These are phyloP conservation scores for Lenzites betulinus DNA, from an alignment of 768 basidiomycete species.

Conservation along the genomic window DNA sequence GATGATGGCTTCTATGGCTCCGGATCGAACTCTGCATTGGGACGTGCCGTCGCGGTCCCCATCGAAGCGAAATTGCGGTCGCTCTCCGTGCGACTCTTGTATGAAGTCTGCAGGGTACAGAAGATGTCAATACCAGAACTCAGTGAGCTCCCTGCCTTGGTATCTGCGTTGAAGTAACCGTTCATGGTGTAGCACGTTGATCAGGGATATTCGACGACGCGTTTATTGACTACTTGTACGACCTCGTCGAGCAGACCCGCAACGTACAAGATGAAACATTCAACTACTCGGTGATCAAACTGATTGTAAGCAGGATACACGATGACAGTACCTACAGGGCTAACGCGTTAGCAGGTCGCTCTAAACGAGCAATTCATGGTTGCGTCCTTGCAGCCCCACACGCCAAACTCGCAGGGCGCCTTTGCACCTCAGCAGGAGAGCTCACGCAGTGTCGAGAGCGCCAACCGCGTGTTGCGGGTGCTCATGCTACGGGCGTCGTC, in stretches of 20 bases:
- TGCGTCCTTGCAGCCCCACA: conserved; percentile 51
- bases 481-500: conserved; percentile 81
- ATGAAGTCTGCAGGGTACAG: conserved; percentile 93
- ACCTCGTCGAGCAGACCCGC: conserved; percentile 90
- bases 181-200: background rate
- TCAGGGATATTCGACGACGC: conserved; percentile 79
- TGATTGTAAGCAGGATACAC: conserved; percentile 64
- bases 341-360: conserved; percentile 58
- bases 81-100: conserved; percentile 74
- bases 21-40: conserved; percentile 41
- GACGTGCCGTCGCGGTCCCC: conserved; percentile 49
- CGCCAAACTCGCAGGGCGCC: conserved; percentile 22
- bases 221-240: conserved; percentile 89
- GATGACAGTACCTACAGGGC: no score
- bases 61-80: conserved; percentile 83
- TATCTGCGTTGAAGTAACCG: background rate
- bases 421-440: conserved; percentile 7
- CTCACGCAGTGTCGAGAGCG: conserved; percentile 39
- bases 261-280: conserved; percentile 88
- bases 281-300: conserved; percentile 94
- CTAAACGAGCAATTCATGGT: conserved; percentile 99
- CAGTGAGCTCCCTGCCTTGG: conserved; percentile 47
- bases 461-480: conserved; percentile 82
- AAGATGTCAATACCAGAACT: conserved; percentile 77
- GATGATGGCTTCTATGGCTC: conserved; percentile 58